phyloP scores from a whole-genome alignment of 306 rosid genomes.

The Bauhinia variegata region DNA sequence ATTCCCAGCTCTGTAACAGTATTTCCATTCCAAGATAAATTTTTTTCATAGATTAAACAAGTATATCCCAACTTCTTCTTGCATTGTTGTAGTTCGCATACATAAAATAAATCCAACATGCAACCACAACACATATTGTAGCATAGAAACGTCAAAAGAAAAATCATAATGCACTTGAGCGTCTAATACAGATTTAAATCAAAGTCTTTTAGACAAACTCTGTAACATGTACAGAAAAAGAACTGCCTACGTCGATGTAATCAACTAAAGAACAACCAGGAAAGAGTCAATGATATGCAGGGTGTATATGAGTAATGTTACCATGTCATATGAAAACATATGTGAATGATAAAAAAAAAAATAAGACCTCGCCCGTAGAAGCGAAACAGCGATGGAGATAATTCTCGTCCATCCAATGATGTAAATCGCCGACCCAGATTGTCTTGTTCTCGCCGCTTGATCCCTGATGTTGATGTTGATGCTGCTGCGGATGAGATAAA shows the following conservation, averaged over 20 bases:
- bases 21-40: neutral
- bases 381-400: constrained; percentile 86
- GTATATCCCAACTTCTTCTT: neutral
- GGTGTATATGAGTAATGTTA: neutral
- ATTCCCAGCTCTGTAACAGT: neutral
- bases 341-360: neutral
- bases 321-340: neutral
- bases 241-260: constrained; percentile 20
- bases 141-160: neutral
- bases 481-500: constrained; percentile 47
- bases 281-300: neutral
- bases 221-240: neutral
- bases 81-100: constrained; percentile 13
- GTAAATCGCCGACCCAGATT: constrained; percentile 92
- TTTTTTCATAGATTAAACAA: neutral
- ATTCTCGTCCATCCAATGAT: constrained; percentile 92
- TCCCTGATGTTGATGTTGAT: constrained; percentile 60
- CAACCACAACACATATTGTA: too few species aligned
- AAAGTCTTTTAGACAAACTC: constrained; percentile 5
- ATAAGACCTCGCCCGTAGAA: constrained; percentile 66
- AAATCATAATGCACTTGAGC: neutral
- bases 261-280: too few species aligned
- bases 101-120: constrained; percentile 22
- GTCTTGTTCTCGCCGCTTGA: constrained; percentile 81
- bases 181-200: neutral